A percentile compares a stretch with the other conserved stretches of the same genome.
These are phyloP conservation scores for Boechera stricta DNA, from an alignment of 345 rosid genomes.

Conservation along the genomic window DNA sequence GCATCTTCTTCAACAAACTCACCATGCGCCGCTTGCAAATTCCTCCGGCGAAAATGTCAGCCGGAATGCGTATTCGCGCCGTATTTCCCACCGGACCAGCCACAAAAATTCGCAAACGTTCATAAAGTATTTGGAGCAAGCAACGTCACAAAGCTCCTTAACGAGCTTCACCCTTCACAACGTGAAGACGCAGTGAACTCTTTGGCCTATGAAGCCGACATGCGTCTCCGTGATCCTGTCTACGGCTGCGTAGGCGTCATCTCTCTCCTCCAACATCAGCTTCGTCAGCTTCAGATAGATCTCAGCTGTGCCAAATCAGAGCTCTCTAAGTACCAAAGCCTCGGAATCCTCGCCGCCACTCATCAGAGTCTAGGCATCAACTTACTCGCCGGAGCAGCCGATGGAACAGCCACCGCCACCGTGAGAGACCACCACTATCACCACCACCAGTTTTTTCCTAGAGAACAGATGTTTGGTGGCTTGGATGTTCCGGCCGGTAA, in stretches of 20 bases:
- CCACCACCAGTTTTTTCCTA: slow-evolving; percentile 77
- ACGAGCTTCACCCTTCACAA: slow-evolving; percentile 57
- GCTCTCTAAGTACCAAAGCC: slow-evolving; percentile 65
- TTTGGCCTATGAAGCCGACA: slow-evolving; percentile 71
- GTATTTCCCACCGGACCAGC: slow-evolving; percentile 74
- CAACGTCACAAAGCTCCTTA: slow-evolving; percentile 69
- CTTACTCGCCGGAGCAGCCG: slow-evolving; percentile 50
- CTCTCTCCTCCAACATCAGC: slow-evolving; percentile 72
- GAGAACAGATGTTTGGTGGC: slow-evolving; percentile 75
- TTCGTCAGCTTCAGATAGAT: slow-evolving; percentile 61
- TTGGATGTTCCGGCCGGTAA: slow-evolving; percentile 53
- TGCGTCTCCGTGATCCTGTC: slow-evolving; percentile 86
- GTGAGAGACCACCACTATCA: slow-evolving; percentile 56
- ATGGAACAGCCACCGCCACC: slow-evolving; percentile 44
- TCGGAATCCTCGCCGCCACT: slow-evolving; percentile 62
- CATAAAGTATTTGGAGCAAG: slow-evolving; percentile 73
- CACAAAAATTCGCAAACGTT: slow-evolving; percentile 60
- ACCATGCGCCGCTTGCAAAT: slow-evolving; percentile 76
- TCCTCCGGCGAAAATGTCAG: slow-evolving; percentile 66
- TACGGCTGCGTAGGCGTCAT: slow-evolving; percentile 90
- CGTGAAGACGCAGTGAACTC: slow-evolving; percentile 83
- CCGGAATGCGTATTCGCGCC: slow-evolving; percentile 76
- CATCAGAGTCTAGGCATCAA: slow-evolving; percentile 72
- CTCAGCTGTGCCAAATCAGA: slow-evolving; percentile 68
- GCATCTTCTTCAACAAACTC: slow-evolving; percentile 57